Evolutionary conservation across 2,329 filamentous ascomycete genomes (phyloP).

Genomic region (Colletotrichum sp.): DNA sequence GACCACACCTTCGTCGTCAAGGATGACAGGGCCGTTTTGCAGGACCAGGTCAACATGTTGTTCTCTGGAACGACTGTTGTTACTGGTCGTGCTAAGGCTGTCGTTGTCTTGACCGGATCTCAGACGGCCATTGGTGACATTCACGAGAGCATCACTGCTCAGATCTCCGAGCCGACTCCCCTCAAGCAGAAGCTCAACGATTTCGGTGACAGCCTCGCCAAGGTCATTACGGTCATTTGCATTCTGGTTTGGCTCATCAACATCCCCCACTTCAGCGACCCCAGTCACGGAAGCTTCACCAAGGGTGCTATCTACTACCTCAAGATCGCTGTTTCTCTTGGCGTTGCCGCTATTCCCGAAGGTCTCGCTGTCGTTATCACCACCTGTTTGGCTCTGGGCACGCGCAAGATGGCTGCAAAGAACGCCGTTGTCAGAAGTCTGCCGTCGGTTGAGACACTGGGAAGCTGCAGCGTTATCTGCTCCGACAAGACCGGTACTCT

Average conservation of each 20-base stretch:
- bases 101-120: constrained; percentile 88
- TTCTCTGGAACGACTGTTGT: constrained; percentile 99
- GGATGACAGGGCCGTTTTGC: constrained; percentile 88
- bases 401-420: constrained; percentile 98
- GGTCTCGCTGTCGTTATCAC: constrained; percentile 98
- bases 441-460: constrained; percentile 95
- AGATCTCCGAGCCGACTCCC: constrained; percentile 96
- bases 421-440: constrained; percentile 96
- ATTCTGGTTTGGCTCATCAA: constrained; percentile 98
- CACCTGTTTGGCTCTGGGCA: constrained; percentile 95
- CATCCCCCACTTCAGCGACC: constrained; percentile 95
- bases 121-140: constrained; percentile 98
- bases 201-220: constrained; percentile 94
- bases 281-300: constrained; percentile 88
- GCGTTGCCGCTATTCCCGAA: constrained; percentile 96
- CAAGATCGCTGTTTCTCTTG: constrained; percentile 98
- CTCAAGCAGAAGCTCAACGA: constrained; percentile 99
- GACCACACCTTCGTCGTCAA: constrained; percentile 69
- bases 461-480: constrained; percentile 99
- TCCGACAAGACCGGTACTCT: constrained; percentile 99
- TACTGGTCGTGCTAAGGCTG: constrained; percentile 86
- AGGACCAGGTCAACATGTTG: constrained; percentile 97
- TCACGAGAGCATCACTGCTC: constrained; percentile 96
- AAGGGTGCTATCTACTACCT: constrained; percentile 99
- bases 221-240: constrained; percentile 98